These are phyloP conservation scores for Byssoonygena ceratinophila DNA, from an alignment of 2,329 filamentous ascomycete genomes.

Conservation along the genomic window DNA sequence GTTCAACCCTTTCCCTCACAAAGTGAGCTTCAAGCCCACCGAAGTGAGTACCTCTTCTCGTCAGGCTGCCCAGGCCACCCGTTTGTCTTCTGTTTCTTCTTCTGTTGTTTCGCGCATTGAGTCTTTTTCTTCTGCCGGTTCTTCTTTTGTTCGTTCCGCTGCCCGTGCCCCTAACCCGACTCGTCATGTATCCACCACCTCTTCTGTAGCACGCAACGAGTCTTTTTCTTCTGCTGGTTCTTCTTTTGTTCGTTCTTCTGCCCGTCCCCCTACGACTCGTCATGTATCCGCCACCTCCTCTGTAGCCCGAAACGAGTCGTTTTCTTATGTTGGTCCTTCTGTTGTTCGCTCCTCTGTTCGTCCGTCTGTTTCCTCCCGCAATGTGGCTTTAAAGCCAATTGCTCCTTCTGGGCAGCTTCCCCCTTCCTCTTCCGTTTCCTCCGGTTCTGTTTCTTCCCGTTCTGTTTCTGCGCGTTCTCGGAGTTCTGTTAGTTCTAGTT, in stretches of 20 bases:
- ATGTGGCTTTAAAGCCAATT: background rate
- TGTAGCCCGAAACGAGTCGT: constrained; percentile 2
- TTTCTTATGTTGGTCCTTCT: background rate
- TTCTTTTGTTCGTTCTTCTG: background rate
- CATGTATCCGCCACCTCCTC: background rate
- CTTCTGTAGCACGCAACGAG: background rate
- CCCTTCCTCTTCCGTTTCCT: constrained; percentile 8
- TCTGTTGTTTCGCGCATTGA: background rate
- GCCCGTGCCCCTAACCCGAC: background rate
- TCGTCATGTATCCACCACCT: background rate
- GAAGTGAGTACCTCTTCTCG: background rate
- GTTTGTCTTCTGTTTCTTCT: background rate
- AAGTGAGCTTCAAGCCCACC: constrained; percentile 4
- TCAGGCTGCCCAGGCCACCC: background rate
- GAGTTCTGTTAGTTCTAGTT: background rate
- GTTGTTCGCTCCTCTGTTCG: background rate
- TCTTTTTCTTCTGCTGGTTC: constrained; percentile 7
- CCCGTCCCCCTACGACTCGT: background rate
- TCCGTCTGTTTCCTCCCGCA: too few relatives aligned
- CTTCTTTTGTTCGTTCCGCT: background rate
- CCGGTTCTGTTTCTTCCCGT: constrained; percentile 1
- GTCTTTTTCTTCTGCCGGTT: constrained; percentile 5
- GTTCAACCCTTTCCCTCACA: constrained; percentile 4
- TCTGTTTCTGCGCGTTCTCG: background rate
- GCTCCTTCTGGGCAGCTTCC: background rate